Percentiles rank a stretch among this genome's conserved stretches.
phyloP scores from a whole-genome alignment of 2,329 filamentous ascomycete species.

The Pseudogymnoascus sp. region DNA sequence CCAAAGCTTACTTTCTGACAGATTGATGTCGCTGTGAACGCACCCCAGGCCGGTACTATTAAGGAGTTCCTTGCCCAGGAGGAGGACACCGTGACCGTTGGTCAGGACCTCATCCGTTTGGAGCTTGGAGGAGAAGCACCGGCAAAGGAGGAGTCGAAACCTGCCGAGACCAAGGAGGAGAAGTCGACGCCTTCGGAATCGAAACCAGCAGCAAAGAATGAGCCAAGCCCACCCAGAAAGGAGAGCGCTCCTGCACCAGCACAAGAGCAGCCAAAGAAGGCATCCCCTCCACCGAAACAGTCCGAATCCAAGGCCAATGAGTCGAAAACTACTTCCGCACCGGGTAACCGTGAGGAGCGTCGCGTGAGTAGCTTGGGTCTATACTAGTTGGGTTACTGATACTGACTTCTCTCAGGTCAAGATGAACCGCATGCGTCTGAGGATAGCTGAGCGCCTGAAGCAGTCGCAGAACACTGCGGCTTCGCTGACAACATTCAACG shows the following conservation, averaged over 20 bases:
- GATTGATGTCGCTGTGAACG: slow-evolving; percentile 97
- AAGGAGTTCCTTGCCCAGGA: slow-evolving; percentile 88
- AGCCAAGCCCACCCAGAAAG: slow-evolving; percentile 32
- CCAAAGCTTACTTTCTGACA: slow-evolving; percentile 31
- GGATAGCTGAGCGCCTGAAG: slow-evolving; percentile 96
- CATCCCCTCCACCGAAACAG: slow-evolving; percentile 33
- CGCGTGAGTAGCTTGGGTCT: slow-evolving; percentile 53
- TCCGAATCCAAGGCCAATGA: slow-evolving; percentile 30
- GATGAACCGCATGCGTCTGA: slow-evolving; percentile 99
- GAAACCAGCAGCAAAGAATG: slow-evolving; percentile 30
- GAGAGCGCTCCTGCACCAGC: slow-evolving; percentile 34
- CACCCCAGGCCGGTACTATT: slow-evolving; percentile 81
- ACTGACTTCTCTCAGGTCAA: slow-evolving; percentile 61
- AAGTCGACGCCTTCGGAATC: slow-evolving; percentile 47
- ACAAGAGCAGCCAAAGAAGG: slow-evolving; percentile 33
- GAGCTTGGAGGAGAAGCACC: slow-evolving; percentile 66
- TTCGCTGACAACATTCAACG: slow-evolving; percentile 96
- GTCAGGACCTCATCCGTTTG: slow-evolving; percentile 81
- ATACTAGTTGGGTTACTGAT: not conserved
- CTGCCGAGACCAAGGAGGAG: slow-evolving; percentile 51
- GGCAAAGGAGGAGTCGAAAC: slow-evolving; percentile 47
- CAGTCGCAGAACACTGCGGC: slow-evolving; percentile 98
- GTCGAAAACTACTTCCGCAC: slow-evolving; percentile 33
- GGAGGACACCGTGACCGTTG: slow-evolving; percentile 91
- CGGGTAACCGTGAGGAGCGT: slow-evolving; percentile 78